Conservation (phyloP, 495 filamentous ascomycete genomes). For the Penicillium antarcticum region DNA sequence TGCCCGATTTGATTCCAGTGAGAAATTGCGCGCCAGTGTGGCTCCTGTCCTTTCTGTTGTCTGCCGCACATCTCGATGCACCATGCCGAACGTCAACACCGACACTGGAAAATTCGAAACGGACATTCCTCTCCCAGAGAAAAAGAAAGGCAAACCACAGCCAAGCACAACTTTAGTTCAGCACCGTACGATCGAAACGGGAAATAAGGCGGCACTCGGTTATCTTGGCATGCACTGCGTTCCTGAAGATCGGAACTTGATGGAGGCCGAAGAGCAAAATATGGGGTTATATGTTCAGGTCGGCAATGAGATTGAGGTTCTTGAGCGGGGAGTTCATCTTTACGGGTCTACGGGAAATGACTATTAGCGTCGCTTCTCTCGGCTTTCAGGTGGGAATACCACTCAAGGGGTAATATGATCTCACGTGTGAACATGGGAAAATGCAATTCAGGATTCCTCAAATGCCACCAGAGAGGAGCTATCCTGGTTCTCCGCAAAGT, state of each 20-base stretch:
- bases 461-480: too few species aligned
- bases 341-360: conserved; percentile 15
- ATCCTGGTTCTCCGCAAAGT: too few species aligned
- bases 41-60: conserved; percentile 11
- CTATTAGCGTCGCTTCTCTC: neutral
- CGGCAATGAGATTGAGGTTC: conserved; percentile 16
- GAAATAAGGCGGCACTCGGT: conserved; percentile 13
- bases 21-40: neutral
- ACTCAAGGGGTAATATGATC: too few species aligned
- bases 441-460: too few species aligned
- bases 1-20: neutral
- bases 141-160: conserved; percentile 16
- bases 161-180: conserved; percentile 14
- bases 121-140: conserved; percentile 7
- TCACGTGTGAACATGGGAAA: too few species aligned
- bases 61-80: conserved; percentile 17
- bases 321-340: conserved; percentile 12
- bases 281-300: conserved; percentile 10
- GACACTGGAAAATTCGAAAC: conserved; percentile 9
- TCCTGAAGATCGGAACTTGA: conserved; percentile 12
- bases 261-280: conserved; percentile 3
- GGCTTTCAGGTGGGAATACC: too few species aligned
- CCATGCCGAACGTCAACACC: conserved; percentile 17
- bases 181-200: conserved; percentile 12
- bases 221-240: conserved; percentile 20